Evolutionary conservation across 164 flowering plant species (phyloP).

Genomic region (Amborella trichopoda): DNA sequence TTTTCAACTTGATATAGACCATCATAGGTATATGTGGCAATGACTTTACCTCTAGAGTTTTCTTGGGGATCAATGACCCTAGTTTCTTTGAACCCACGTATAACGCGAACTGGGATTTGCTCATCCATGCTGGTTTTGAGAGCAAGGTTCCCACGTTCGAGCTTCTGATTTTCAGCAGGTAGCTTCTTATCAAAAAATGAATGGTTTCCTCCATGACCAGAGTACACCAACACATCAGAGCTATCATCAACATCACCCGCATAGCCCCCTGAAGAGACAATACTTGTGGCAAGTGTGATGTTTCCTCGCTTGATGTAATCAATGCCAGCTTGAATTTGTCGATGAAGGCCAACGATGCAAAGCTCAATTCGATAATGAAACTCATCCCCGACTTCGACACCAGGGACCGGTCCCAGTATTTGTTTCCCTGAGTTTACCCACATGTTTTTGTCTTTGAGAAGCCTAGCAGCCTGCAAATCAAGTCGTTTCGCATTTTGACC

Average conservation of each 20-base stretch:
- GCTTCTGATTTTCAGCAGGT: slow-evolving; percentile 58
- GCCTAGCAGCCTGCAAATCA: slow-evolving; percentile 3
- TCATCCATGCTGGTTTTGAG: slow-evolving; percentile 39
- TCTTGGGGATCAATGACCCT: slow-evolving; percentile 22
- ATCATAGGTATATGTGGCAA: slow-evolving; percentile 37
- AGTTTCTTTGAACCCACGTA: slow-evolving; percentile 51
- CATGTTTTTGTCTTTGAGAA: slow-evolving; percentile 40
- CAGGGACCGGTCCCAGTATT: slow-evolving; percentile 65
- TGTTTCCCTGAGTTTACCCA: slow-evolving; percentile 34
- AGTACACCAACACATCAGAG: slow-evolving; percentile 43
- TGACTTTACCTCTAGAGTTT: slow-evolving; percentile 13
- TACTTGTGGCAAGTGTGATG: slow-evolving; percentile 42
- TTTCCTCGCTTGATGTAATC: slow-evolving; percentile 42
- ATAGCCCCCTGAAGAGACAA: slow-evolving; percentile 78
- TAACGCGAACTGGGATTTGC: slow-evolving; percentile 58
- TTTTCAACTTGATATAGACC: slow-evolving; percentile 60
- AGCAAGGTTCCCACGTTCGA: slow-evolving; percentile 71
- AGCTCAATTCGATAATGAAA: slow-evolving; percentile 84
- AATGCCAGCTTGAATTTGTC: slow-evolving; percentile 55
- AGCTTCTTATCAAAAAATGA: slow-evolving; percentile 21
- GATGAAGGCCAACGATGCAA: slow-evolving; percentile 68
- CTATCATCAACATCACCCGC: slow-evolving; percentile 33
- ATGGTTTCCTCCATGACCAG: slow-evolving; percentile 64
- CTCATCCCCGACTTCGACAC: slow-evolving; percentile 90
- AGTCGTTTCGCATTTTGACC: background rate